Conservation (phyloP, 345 rosid genomes). For the Turnera subulata region DNA sequence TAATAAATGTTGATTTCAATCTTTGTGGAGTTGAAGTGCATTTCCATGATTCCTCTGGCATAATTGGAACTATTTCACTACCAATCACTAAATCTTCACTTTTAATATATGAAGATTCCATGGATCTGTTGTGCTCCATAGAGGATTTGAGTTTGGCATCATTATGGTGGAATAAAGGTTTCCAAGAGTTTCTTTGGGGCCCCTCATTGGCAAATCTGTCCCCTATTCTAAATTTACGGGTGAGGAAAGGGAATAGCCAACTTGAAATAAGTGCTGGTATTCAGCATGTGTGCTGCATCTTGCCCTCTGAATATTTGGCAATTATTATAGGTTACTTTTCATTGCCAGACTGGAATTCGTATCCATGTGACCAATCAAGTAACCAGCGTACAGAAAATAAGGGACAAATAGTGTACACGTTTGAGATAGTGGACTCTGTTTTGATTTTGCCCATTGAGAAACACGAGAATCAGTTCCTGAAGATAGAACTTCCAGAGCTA, state of each 20-base stretch:
- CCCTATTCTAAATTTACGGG: slow-evolving; percentile 63
- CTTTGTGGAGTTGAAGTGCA: slow-evolving; percentile 51
- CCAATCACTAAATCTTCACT: slow-evolving; percentile 46
- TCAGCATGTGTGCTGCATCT: slow-evolving; percentile 75
- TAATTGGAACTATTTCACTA: slow-evolving; percentile 58
- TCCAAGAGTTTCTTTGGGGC: slow-evolving; percentile 65
- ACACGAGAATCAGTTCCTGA: slow-evolving; percentile 46
- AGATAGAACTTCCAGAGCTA: slow-evolving; percentile 50
- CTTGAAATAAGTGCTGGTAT: slow-evolving; percentile 78
- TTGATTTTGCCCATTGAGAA: slow-evolving; percentile 53
- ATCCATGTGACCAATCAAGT: slow-evolving; percentile 32
- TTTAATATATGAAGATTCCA: slow-evolving; percentile 34
- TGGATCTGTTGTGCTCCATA: slow-evolving; percentile 65
- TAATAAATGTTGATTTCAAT: slow-evolving; percentile 41
- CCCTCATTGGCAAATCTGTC: slow-evolving; percentile 44
- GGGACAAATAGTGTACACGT: slow-evolving; percentile 43
- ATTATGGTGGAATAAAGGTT: slow-evolving; percentile 53
- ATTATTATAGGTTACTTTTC: slow-evolving; percentile 79
- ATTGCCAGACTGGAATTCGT: slow-evolving; percentile 68
- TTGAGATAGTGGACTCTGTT: slow-evolving; percentile 71
- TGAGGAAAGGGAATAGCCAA: slow-evolving; percentile 51
- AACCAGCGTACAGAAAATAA: slow-evolving; percentile 19
- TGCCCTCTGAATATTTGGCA: slow-evolving; percentile 72
- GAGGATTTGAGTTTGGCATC: slow-evolving; percentile 66
- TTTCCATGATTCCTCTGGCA: slow-evolving; percentile 78